phyloP scores from a whole-genome alignment of 306 rosid species.

The Acacia acuminata region DNA sequence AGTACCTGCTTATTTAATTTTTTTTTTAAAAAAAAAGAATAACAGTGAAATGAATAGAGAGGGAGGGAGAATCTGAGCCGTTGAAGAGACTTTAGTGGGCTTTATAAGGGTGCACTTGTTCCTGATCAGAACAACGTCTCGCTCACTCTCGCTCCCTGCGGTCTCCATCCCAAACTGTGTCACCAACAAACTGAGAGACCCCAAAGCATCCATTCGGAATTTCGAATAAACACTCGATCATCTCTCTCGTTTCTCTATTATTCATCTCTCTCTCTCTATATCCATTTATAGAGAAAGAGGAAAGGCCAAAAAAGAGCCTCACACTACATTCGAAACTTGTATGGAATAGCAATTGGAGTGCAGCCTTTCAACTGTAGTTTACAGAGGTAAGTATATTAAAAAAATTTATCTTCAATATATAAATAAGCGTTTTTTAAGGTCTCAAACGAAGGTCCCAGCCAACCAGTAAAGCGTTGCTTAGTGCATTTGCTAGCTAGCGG shows the following conservation, averaged over 20 bases:
- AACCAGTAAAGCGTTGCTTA: slow-evolving; percentile 14
- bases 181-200: slow-evolving; percentile 35
- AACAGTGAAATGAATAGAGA: too few species aligned
- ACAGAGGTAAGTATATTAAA: too few species aligned
- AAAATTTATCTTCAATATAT: too few species aligned
- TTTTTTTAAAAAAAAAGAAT: too few species aligned
- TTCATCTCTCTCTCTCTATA: slow-evolving; percentile 2
- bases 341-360: too few species aligned
- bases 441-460: too few species aligned
- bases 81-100: slow-evolving; percentile 16
- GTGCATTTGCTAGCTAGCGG: slow-evolving; percentile 7
- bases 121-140: slow-evolving; percentile 64
- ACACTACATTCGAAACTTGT: neutral
- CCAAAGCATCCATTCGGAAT: slow-evolving; percentile 67
- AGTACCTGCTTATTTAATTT: too few species aligned
- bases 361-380: too few species aligned
- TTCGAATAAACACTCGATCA: slow-evolving; percentile 42
- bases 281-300: slow-evolving; percentile 12
- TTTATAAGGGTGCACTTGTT: slow-evolving; percentile 24
- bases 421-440: too few species aligned
- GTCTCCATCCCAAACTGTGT: slow-evolving; percentile 55
- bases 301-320: neutral
- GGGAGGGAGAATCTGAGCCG: slow-evolving; percentile 28
- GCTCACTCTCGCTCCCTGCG: slow-evolving; percentile 34
- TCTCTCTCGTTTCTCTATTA: slow-evolving; percentile 38